These are phyloP conservation scores for Forsythia suspensa DNA, from an alignment of 257 asterid genomes.

Conservation along the genomic window DNA sequence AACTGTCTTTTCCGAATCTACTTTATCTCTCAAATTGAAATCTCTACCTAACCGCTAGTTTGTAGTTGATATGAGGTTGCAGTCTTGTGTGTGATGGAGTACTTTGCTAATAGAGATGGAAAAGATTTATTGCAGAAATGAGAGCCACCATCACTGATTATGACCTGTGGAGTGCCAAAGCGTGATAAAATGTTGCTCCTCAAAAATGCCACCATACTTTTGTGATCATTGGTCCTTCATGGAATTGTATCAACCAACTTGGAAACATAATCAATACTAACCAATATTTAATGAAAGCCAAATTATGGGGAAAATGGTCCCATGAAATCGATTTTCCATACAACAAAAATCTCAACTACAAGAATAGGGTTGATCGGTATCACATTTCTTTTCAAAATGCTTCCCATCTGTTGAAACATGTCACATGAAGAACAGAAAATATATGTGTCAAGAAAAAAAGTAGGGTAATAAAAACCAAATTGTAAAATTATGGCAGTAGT, in stretches of 20 bases:
- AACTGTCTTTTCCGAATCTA: too few species aligned
- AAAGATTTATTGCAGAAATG: too few species aligned
- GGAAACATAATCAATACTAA: neutral
- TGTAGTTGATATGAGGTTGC: too few species aligned
- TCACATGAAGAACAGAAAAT: too few species aligned
- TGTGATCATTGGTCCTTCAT: neutral
- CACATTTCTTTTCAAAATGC: neutral
- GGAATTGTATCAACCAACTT: neutral
- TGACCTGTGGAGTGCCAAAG: too few species aligned
- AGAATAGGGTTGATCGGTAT: neutral
- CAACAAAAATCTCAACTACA: neutral
- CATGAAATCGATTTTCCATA: neutral
- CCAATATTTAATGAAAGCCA: neutral
- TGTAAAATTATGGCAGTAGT: neutral
- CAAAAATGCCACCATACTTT: neutral
- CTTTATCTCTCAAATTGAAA: too few species aligned
- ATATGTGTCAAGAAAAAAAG: neutral
- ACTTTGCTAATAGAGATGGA: too few species aligned
- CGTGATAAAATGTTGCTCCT: neutral
- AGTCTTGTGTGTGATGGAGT: too few species aligned
- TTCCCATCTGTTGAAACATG: neutral
- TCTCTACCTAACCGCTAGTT: too few species aligned
- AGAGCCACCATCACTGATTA: too few species aligned
- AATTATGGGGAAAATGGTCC: neutral
- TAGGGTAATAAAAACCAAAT: neutral